These are phyloP conservation scores for Xylaria sp. DNA, from an alignment of 2,329 filamentous ascomycete genomes.

Conservation along the genomic window DNA sequence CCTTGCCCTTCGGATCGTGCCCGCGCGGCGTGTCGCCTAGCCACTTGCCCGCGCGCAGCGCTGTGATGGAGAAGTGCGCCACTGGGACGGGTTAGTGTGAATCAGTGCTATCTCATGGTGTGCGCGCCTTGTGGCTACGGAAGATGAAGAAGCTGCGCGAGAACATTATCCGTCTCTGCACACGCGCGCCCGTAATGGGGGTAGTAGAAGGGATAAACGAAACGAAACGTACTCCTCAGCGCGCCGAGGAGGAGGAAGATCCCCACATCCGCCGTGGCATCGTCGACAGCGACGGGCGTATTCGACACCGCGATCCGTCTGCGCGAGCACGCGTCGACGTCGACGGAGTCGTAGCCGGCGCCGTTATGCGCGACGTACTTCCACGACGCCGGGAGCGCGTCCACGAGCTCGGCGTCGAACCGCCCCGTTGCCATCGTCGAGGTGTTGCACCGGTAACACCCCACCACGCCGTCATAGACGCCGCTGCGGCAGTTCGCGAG, in stretches of 20 bases:
- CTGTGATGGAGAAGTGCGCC: conserved; percentile 51
- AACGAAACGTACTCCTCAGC: conserved; percentile 44
- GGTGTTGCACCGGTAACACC: conserved; percentile 38
- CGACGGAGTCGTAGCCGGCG: conserved; percentile 66
- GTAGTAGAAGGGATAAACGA: background rate
- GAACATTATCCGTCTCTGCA: background rate
- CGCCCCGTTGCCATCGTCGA: conserved; percentile 35
- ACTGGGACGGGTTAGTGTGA: conserved; percentile 29
- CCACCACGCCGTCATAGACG: conserved; percentile 35
- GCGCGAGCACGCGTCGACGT: conserved; percentile 56
- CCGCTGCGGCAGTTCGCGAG: conserved; percentile 35
- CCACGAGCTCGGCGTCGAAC: conserved; percentile 54
- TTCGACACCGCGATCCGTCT: conserved; percentile 41
- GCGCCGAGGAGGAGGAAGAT: conserved; percentile 58
- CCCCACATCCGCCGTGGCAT: conserved; percentile 56
- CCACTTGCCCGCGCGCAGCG: conserved; percentile 51
- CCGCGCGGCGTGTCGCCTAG: conserved; percentile 53
- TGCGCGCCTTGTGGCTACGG: background rate
- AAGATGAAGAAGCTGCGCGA: background rate
- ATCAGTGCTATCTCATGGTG: background rate
- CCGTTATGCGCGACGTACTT: conserved; percentile 60
- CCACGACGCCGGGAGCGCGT: conserved; percentile 49
- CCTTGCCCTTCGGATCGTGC: conserved; percentile 58
- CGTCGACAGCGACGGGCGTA: conserved; percentile 46
- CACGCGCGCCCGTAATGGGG: too few relatives aligned